phyloP scores from a whole-genome alignment of 2,329 filamentous ascomycete genomes.

The Gaeumannomyces tritici region DNA sequence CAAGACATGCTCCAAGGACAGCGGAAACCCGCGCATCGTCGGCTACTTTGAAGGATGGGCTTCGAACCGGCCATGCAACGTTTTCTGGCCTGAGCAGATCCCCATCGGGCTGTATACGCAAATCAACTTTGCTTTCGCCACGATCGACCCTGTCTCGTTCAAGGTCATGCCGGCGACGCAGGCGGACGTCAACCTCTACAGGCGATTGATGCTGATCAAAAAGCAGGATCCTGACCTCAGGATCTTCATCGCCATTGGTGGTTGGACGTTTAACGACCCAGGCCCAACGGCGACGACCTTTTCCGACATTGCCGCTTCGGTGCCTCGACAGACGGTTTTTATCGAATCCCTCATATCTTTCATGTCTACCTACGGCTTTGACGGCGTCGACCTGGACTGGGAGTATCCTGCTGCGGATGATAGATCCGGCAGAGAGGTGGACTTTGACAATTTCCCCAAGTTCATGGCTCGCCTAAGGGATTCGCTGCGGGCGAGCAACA shows the following conservation, averaged over 20 bases:
- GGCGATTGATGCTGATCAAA: constrained; percentile 21
- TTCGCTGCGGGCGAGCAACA: neutral
- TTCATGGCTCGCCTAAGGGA: constrained; percentile 1
- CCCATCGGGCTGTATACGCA: constrained; percentile 18
- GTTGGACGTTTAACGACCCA: constrained; percentile 29
- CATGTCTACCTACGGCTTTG: constrained; percentile 10
- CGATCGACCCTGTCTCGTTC: constrained; percentile 21
- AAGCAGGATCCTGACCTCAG: constrained; percentile 17
- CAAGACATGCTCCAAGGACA: constrained; percentile 1
- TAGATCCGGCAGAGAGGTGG: neutral
- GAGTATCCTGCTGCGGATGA: constrained; percentile 8
- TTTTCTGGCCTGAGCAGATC: constrained; percentile 15
- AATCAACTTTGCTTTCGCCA: constrained; percentile 24
- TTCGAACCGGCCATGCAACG: neutral
- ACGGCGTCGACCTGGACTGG: constrained; percentile 10
- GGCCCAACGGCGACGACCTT: constrained; percentile 17
- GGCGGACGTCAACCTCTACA: constrained; percentile 13
- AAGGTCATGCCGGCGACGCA: constrained; percentile 7
- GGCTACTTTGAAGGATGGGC: constrained; percentile 21
- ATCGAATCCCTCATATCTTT: constrained; percentile 7
- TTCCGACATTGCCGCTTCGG: constrained; percentile 14
- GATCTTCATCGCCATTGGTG: constrained; percentile 28
- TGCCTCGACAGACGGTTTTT: constrained; percentile 10
- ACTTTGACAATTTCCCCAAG: neutral
- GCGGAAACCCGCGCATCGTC: constrained; percentile 21